These are phyloP conservation scores for Sporobolomyces pararoseus DNA, from an alignment of 768 basidiomycete species.

Conservation along the genomic window DNA sequence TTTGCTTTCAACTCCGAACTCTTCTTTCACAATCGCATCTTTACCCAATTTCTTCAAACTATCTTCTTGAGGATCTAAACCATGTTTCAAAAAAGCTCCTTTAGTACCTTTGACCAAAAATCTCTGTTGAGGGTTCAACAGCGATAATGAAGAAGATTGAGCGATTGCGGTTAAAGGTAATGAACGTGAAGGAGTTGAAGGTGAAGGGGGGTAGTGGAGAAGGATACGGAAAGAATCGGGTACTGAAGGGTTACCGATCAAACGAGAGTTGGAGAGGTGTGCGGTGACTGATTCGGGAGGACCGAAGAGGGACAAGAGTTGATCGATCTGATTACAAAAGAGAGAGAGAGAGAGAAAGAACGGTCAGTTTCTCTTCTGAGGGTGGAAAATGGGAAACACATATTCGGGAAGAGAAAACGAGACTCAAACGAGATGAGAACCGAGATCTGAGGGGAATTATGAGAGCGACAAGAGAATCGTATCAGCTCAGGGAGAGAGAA, in stretches of 20 bases:
- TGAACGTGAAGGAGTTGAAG: constrained; percentile 40
- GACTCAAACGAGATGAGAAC: constrained; percentile 59
- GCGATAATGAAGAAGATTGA: constrained; percentile 67
- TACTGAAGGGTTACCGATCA: constrained; percentile 49
- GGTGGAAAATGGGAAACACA: too few species aligned
- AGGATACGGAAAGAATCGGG: constrained; percentile 51
- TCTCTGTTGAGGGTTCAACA: constrained; percentile 63
- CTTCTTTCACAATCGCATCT: constrained; percentile 51
- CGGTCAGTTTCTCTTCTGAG: too few species aligned
- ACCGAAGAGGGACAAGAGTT: constrained; percentile 70
- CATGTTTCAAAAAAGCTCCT: constrained; percentile 58
- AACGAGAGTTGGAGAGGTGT: constrained; percentile 65
- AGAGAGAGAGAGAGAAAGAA: too few species aligned
- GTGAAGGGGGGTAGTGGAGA: constrained; percentile 36
- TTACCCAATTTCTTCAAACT: constrained; percentile 58
- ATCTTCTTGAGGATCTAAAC: constrained; percentile 74
- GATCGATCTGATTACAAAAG: constrained; percentile 57
- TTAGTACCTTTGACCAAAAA: constrained; percentile 58
- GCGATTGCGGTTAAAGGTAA: constrained; percentile 64
- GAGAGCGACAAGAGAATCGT: background rate
- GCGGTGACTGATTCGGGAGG: constrained; percentile 65
- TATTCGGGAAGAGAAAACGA: background rate
- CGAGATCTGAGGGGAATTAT: constrained; percentile 56
- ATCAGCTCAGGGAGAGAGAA: background rate
- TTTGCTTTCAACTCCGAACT: constrained; percentile 51